These are phyloP conservation scores for Chara braunii DNA, from an alignment of 139 green algal genomes.

Conservation along the genomic window DNA sequence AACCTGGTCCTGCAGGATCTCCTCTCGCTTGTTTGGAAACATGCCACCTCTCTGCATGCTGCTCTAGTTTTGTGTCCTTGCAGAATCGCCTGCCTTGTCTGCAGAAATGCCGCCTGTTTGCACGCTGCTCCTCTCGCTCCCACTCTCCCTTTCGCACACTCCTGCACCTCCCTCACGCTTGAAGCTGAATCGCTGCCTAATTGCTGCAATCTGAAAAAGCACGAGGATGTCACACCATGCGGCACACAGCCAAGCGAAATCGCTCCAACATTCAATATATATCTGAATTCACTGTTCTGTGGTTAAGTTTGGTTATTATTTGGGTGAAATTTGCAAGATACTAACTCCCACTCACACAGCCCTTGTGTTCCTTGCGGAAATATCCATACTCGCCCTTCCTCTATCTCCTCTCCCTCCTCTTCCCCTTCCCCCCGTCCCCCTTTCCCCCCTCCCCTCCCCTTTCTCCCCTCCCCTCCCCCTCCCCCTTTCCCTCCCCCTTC, in stretches of 20 bases:
- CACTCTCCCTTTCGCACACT: slow-evolving; percentile 1
- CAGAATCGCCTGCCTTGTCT: too few relatives aligned
- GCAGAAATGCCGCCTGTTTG: not conserved
- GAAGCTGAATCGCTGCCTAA: not conserved
- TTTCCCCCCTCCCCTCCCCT: not conserved
- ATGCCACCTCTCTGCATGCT: too few relatives aligned
- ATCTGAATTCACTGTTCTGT: not conserved
- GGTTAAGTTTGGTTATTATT: not conserved
- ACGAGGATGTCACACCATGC: not conserved
- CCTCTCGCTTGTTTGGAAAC: too few relatives aligned
- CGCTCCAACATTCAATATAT: not conserved
- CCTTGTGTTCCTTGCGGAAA: not conserved
- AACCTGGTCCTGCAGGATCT: too few relatives aligned
- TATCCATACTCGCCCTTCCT: not conserved
- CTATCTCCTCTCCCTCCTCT: not conserved
- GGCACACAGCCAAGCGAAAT: not conserved
- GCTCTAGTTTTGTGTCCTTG: too few relatives aligned
- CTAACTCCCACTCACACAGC: not conserved
- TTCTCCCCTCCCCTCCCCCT: not conserved
- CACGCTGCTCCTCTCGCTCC: not conserved
- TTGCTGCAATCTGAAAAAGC: not conserved
- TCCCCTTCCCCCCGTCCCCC: not conserved
- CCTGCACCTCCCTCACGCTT: not conserved
- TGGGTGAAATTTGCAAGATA: not conserved
- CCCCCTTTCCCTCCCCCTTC: not conserved